phyloP scores from a whole-genome alignment of 441 rosid species.

The Pelargonium myrrhifolium region DNA sequence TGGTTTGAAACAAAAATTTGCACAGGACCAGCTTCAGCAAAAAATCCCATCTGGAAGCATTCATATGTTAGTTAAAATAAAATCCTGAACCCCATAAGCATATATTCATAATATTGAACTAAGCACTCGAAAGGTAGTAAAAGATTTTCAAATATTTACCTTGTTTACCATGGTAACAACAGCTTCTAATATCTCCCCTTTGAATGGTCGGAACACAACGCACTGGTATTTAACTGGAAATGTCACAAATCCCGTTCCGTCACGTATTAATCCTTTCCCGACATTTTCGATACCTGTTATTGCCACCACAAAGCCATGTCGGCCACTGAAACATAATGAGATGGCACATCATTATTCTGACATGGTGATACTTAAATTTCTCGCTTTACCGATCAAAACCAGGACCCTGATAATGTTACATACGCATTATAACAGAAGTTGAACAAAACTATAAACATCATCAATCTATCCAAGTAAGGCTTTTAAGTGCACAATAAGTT shows the following conservation, averaged over 20 bases:
- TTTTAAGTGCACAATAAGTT: neutral
- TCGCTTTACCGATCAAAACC: neutral
- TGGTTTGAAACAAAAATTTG: constrained; percentile 92
- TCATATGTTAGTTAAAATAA: neutral
- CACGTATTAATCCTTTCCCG: constrained; percentile 82
- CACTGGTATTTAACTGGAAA: constrained; percentile 85
- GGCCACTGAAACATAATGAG: constrained; percentile 38
- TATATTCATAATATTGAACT: neutral
- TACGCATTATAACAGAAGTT: neutral
- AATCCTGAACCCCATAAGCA: neutral
- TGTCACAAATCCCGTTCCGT: constrained; percentile 81
- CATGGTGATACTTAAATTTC: neutral
- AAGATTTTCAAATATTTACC: constrained; percentile 24
- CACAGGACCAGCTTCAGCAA: constrained; percentile 91
- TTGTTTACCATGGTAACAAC: constrained; percentile 89
- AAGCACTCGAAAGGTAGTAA: neutral
- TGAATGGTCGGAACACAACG: constrained; percentile 83
- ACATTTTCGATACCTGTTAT: constrained; percentile 72
- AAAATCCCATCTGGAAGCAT: constrained; percentile 76
- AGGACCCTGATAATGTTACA: neutral
- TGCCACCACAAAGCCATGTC: constrained; percentile 90
- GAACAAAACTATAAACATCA: neutral
- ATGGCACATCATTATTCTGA: neutral
- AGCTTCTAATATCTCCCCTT: constrained; percentile 85
- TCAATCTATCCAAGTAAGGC: neutral